Conservation (phyloP, 192 early-diverging fungal genomes). For the Fimicolochytrium jonesii region DNA sequence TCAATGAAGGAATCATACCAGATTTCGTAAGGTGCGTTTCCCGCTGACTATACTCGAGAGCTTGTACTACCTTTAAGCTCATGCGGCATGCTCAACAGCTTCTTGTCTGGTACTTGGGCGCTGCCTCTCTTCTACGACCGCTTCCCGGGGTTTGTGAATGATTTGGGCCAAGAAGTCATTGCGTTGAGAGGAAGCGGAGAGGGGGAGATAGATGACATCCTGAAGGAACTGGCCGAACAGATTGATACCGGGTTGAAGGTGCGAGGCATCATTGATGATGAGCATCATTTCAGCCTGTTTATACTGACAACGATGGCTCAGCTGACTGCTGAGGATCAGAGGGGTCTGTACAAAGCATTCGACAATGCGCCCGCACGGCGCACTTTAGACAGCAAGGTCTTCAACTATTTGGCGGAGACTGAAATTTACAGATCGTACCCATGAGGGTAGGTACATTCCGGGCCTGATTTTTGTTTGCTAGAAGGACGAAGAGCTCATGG, state of each 20-base stretch:
- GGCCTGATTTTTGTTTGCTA: too few species aligned
- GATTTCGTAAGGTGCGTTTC: slow-evolving; percentile 45
- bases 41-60: background rate
- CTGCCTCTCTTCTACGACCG: slow-evolving; percentile 51
- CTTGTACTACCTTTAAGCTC: too few species aligned
- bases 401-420: slow-evolving; percentile 32
- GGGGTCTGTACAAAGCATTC: slow-evolving; percentile 43
- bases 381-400: slow-evolving; percentile 36
- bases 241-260: slow-evolving; percentile 3
- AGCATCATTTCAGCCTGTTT: too few species aligned
- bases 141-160: slow-evolving; percentile 35
- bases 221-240: slow-evolving; percentile 30
- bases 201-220: slow-evolving; percentile 28
- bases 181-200: background rate
- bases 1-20: slow-evolving; percentile 52
- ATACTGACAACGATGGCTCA: slow-evolving; percentile 17
- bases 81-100: slow-evolving; percentile 36
- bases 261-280: too few species aligned
- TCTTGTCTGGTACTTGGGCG: slow-evolving; percentile 50
- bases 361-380: slow-evolving; percentile 32
- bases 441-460: too few species aligned
- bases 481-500: too few species aligned
- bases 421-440: slow-evolving; percentile 28
- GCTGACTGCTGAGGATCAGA: slow-evolving; percentile 34
- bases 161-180: slow-evolving; percentile 12